Conservation (phyloP, 2,329 filamentous ascomycete species). For the Pseudogymnoascus sp. region DNA sequence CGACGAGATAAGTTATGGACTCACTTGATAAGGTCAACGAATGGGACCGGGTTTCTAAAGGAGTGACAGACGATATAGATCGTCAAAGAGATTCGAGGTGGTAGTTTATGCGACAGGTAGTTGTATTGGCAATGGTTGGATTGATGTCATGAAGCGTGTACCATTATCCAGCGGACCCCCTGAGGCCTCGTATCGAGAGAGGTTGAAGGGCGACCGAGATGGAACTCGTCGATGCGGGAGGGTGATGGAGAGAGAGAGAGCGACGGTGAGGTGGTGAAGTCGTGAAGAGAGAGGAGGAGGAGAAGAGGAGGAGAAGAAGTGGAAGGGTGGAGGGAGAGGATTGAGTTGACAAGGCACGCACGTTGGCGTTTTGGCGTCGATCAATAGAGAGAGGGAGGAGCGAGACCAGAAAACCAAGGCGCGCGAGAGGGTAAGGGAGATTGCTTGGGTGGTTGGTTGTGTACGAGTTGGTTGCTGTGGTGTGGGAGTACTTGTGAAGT, state of each 20-base stretch:
- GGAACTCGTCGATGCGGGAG: slow-evolving; percentile 1
- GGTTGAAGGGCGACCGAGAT: background rate
- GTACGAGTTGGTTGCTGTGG: background rate
- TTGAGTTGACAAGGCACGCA: background rate
- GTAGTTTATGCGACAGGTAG: background rate
- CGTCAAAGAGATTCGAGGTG: background rate
- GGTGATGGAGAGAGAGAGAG: background rate
- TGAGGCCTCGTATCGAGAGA: background rate
- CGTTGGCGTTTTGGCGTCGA: background rate
- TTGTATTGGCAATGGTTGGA: background rate
- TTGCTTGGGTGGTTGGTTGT: background rate
- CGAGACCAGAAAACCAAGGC: background rate
- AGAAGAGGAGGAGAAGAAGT: background rate
- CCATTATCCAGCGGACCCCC: slow-evolving; percentile 2
- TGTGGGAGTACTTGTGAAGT: background rate
- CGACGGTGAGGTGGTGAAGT: slow-evolving; percentile 3
- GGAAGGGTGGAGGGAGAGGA: background rate
- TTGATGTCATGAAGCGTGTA: slow-evolving; percentile 5
- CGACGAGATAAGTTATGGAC: slow-evolving; percentile 17
- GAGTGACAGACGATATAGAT: slow-evolving; percentile 24
- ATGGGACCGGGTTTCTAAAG: slow-evolving; percentile 23
- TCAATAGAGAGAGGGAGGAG: background rate
- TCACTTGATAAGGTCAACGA: slow-evolving; percentile 27
- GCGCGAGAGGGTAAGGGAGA: background rate
- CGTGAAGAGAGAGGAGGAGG: background rate